A percentile compares a stretch with the other conserved stretches of the same genome.
Evolutionary conservation across 2,329 filamentous ascomycete species (phyloP).

Genomic region (Rachicladosporium sp.): DNA sequence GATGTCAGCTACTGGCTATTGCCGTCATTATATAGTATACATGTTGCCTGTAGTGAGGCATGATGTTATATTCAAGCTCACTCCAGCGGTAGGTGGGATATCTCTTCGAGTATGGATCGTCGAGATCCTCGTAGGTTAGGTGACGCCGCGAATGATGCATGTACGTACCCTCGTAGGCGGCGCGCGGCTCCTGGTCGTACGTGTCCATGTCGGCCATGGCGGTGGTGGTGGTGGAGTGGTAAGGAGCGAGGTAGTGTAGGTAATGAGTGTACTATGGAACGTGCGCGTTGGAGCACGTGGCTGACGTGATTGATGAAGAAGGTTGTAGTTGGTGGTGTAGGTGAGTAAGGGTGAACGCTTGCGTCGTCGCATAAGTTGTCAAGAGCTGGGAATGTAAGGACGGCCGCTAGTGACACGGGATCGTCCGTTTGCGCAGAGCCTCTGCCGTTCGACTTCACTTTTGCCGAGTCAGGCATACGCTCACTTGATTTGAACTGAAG

Average conservation of each 20-base stretch:
- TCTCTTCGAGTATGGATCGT: slow-evolving; percentile 3
- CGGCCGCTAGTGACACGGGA: not conserved
- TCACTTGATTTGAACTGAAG: too few species aligned
- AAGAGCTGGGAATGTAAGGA: not conserved
- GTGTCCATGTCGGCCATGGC: slow-evolving; percentile 42
- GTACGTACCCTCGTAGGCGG: slow-evolving; percentile 50
- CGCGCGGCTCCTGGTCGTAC: slow-evolving; percentile 52
- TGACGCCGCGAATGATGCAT: slow-evolving; percentile 3
- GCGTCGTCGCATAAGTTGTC: not conserved
- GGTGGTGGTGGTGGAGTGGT: not conserved
- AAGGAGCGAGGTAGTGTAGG: too few species aligned
- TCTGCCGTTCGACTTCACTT: too few species aligned
- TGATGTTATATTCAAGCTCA: slow-evolving; percentile 7
- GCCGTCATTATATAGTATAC: too few species aligned
- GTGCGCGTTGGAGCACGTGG: not conserved
- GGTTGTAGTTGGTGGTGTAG: slow-evolving; percentile 2
- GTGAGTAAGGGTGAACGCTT: slow-evolving; percentile 1
- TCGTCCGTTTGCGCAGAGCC: too few species aligned
- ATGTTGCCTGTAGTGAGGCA: slow-evolving; percentile 4
- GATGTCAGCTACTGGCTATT: too few species aligned
- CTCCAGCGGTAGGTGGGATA: slow-evolving; percentile 2
- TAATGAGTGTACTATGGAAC: too few species aligned
- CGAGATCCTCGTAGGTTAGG: slow-evolving; percentile 1
- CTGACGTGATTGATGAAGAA: not conserved
- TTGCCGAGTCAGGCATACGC: too few species aligned